phyloP scores from a whole-genome alignment of 1,139 yeast species.

The Debaryomycetaceae sp. region DNA sequence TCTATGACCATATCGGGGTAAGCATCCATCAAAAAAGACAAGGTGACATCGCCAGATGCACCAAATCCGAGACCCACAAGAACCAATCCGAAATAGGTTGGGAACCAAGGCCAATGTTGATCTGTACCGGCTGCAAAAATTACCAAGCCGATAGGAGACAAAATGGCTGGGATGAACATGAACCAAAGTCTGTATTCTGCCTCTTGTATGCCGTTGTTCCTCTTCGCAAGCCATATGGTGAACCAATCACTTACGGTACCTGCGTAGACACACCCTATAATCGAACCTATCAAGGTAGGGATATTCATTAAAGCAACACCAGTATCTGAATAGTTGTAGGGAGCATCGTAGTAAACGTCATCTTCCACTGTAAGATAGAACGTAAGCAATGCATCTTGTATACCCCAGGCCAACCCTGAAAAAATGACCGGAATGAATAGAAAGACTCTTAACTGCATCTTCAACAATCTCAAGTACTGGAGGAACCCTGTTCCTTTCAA shows the following conservation, averaged over 20 bases:
- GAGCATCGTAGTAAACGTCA: constrained; percentile 26
- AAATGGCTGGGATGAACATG: constrained; percentile 30
- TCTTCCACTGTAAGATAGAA: constrained; percentile 40
- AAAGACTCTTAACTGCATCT: constrained; percentile 25
- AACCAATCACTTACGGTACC: constrained; percentile 36
- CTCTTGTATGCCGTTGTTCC: constrained; percentile 34
- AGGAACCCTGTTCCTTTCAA: constrained; percentile 19
- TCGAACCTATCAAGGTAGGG: constrained; percentile 36
- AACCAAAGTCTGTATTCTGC: constrained; percentile 37
- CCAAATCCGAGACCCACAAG: constrained; percentile 37
- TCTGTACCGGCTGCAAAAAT: constrained; percentile 36
- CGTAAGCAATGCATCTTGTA: constrained; percentile 35
- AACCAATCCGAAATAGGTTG: constrained; percentile 33
- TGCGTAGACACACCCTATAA: constrained; percentile 38
- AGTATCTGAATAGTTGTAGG: constrained; percentile 26
- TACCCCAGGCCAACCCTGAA: constrained; percentile 37
- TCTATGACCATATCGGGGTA: constrained; percentile 39
- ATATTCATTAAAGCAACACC: constrained; percentile 37
- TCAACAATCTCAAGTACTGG: constrained; percentile 25
- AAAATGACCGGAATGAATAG: constrained; percentile 34
- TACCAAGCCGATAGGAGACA: constrained; percentile 34
- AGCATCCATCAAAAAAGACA: constrained; percentile 39
- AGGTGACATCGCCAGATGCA: constrained; percentile 34
- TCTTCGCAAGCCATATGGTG: constrained; percentile 36
- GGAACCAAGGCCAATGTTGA: constrained; percentile 28